Base-by-base conservation (phyloP, 2,329 filamentous ascomycete species). In the Alternaria sp. region DNA sequence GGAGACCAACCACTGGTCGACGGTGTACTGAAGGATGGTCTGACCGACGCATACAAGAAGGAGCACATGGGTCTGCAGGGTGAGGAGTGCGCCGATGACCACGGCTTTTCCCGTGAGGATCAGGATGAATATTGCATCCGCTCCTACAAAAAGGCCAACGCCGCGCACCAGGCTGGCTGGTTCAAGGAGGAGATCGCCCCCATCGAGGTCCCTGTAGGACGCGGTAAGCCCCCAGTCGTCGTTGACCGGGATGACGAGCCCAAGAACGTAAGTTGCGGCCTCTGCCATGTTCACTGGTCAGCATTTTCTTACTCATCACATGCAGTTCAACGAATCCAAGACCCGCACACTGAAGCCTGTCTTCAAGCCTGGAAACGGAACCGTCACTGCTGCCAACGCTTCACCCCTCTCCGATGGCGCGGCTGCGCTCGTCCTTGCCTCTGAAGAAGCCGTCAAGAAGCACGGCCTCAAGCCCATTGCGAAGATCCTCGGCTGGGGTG, bases 71-170 rank as follows among this genome's bases (percentile, higher is more conserved):
- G 95, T 72, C 80, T 99, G 56, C 87, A 91, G 73, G 95, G 85
- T 60, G 95, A 99, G 85, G 91, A 97, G 74, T 99, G 95, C 81
- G 91, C 93, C 56, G 80, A 86, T 56, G 93, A 97, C 72, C 87
- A 98, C 81, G 84, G 81, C 62, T 87, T 99, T 80, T 86, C 84
- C 74, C 89, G 95, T 69, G 90, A 94, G 80, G 84, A 90, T 70
- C 94, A 97, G 83, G 95, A 99, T 77, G 90, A 93, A 60, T 99
- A 98, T 81, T 95, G 94, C 78, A 97, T 99, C 78, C 88, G 89
- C 74, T 91, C 91, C 54, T 99, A 99, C 84, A 89, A 97, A 83
- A 94, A 93, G 83, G 95, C 94, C 39, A 92, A 95, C 80, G 88
- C 88, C 58, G 92, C 95, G 53, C 90, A 91, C 59, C 90, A 91